Evolutionary conservation across 2,329 filamentous ascomycete species (phyloP), one percentile per base, ranked within the genome.

Genomic region (Trichoderma arundinaceum): DNA sequence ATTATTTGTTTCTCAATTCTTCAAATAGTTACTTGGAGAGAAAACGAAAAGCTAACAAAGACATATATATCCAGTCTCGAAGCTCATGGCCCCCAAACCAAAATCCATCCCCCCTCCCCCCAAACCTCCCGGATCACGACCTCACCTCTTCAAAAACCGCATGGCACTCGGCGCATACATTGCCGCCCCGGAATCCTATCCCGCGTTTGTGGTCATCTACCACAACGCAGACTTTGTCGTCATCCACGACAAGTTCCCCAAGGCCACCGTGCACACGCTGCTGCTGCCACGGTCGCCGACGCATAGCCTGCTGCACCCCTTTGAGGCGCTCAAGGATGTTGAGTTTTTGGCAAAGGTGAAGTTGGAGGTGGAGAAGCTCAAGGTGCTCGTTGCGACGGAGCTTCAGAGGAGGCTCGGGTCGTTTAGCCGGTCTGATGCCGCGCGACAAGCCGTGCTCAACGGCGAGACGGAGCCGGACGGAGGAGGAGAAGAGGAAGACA

Each of bases 241-340:
- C 19, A 91, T 98, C 75, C 84, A 89, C 71, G 95, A 99, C 79
- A 81, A 88, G 68, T 99, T 88, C 74, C 94, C 95, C 8, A 99
- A 98, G 77, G 87, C 91, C 3, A 88, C 86, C 3, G 83, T 97
- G 4, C 95, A 99, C 79, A 84, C 92, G 1, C 90, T 99, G 2
- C 86, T 98, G n/a, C 87, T 98, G 5, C 92, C 94, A 7, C 90
- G 94, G 57, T 86, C 90, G 46, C 74, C 82, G 0, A 72, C 75
- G 2, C 86, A 88, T 73, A 87, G 83, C 71, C 79, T 83, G 6
- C 79, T 87, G 10, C 90, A 96, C 71, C 94, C 94, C 0, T 90
- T 94, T 73, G 86, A 90, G 19, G 92, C 91, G 4, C 88, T 97
- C 71, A 84, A 89, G 35, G 88, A 96, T 74, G 68, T 80, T 1